Evolutionary conservation across 2,329 filamentous ascomycete species (phyloP), one percentile per base, ranked within the genome.

Genomic region (Colletotrichum chrysophilum): DNA sequence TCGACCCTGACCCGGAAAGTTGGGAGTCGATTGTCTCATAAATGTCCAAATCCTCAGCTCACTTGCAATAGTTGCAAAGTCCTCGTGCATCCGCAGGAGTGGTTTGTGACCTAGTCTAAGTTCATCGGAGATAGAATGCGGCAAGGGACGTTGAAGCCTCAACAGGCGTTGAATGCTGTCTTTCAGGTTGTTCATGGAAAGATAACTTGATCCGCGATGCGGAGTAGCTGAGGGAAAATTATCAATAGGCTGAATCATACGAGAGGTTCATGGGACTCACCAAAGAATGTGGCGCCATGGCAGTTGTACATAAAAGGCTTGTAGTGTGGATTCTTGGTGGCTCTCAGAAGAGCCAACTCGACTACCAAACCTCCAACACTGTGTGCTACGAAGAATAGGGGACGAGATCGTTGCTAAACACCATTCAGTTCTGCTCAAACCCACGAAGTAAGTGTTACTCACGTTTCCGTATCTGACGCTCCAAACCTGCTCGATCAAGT

Each of bases 41-140:
- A 93, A 89, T 0, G 91, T 91, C 91, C 91, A 93, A 14, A 93
- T 85, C 8, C 88, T 88, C 66, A 93, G 85, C 71, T 93, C 91
- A 43, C 89, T 88, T 0, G 90, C 88, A 7, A 91, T 87, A 5
- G 89, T 85, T 64, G 87, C 87, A 79, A 93, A 93, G 56, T 87
- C 86, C 4, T 91, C 89, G 21, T 92, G 88, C 62, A 87, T 85
- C 55, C 84, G 85, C 8, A 89, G 80, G 2, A 93, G 81, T 0
- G 86, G 80, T n/a, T 83, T 82, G 75, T 89, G 88, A 12, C 88
- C 88, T 1, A 92, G 83, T 1, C 86, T 87, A 1, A 93, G 83
- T 9, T 89, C 85, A 4, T 88, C 82, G 0, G 88, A 88, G 4
- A 93, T 83, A 0, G 87, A 87, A 3, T 80, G 80, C 0, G 91